Conservation (phyloP, 345 rosid genomes). For the Sisymbrium altissimum region DNA sequence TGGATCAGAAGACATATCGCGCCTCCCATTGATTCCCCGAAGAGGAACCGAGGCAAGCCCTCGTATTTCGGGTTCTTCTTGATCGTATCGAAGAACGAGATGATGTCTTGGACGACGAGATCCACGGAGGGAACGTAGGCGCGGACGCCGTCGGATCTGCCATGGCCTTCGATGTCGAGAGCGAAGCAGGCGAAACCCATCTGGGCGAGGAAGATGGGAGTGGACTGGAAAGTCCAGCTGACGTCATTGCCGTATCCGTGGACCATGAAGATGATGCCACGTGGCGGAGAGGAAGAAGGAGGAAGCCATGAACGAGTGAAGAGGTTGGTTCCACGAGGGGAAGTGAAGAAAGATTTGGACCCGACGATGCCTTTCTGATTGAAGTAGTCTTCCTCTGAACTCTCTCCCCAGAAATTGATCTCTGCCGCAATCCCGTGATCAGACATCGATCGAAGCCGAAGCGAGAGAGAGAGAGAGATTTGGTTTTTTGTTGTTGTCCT, state of each 20-base stretch:
- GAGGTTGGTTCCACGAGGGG: conserved; percentile 73
- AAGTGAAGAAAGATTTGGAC: conserved; percentile 56
- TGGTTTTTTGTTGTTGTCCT: not conserved
- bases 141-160: conserved; percentile 61
- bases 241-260: conserved; percentile 87
- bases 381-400: conserved; percentile 62
- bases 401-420: conserved; percentile 59
- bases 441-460: conserved; percentile 27
- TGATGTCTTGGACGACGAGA: conserved; percentile 58
- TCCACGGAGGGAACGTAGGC: conserved; percentile 66
- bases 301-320: conserved; percentile 86
- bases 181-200: conserved; percentile 78
- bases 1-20: conserved; percentile 64
- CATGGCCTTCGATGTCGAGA: conserved; percentile 85
- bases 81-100: conserved; percentile 49
- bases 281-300: conserved; percentile 38
- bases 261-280: conserved; percentile 66
- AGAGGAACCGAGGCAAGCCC: conserved; percentile 57
- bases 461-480: not conserved
- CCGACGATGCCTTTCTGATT: conserved; percentile 51
- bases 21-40: conserved; percentile 87
- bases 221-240: conserved; percentile 78
- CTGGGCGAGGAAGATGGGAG: conserved; percentile 67
- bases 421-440: conserved; percentile 10
- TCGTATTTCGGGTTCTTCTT: conserved; percentile 40